phyloP scores from a whole-genome alignment of 306 rosid species.

The Myrica gale region DNA sequence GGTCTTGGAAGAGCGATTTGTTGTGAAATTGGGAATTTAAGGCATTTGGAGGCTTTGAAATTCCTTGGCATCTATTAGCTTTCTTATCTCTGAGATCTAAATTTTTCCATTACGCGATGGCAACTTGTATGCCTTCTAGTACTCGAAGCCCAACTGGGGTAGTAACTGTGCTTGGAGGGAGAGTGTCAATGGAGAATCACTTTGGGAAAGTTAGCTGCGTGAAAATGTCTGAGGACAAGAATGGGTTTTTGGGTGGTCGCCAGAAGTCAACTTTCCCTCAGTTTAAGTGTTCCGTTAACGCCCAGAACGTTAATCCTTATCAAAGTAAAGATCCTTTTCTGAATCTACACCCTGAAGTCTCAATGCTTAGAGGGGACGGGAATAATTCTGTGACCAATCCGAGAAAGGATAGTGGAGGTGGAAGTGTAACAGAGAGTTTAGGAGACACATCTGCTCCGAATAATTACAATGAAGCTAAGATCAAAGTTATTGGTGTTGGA shows the following conservation, averaged over 20 bases:
- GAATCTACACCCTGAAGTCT: conserved; percentile 87
- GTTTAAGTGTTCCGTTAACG: conserved; percentile 52
- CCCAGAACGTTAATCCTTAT: conserved; percentile 57
- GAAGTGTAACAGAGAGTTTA: conserved; percentile 51
- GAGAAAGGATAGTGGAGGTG: conserved; percentile 58
- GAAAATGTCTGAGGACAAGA: conserved; percentile 44
- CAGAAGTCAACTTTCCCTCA: conserved; percentile 49
- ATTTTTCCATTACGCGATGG: conserved; percentile 47
- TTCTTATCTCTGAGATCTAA: conserved; percentile 19
- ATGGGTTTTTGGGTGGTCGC: conserved; percentile 35
- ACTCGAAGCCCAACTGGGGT: conserved; percentile 58
- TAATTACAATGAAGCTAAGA: conserved; percentile 71
- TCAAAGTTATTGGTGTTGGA: conserved; percentile 91
- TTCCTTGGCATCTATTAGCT: conserved; percentile 15
- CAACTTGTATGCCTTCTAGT: conserved; percentile 53
- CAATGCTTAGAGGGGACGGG: conserved; percentile 90
- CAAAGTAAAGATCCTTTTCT: conserved; percentile 82
- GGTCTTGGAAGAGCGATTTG: conserved; percentile 44
- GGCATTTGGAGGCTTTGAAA: conserved; percentile 23
- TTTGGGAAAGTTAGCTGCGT: conserved; percentile 36
- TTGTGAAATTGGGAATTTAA: conserved; percentile 28
- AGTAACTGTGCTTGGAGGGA: conserved; percentile 53
- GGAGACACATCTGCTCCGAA: conserved; percentile 42
- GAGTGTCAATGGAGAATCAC: conserved; percentile 42
- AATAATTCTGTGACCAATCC: conserved; percentile 39